Evolutionary conservation across 331 rosid species (phyloP).

Genomic region (Quercus lobata): DNA sequence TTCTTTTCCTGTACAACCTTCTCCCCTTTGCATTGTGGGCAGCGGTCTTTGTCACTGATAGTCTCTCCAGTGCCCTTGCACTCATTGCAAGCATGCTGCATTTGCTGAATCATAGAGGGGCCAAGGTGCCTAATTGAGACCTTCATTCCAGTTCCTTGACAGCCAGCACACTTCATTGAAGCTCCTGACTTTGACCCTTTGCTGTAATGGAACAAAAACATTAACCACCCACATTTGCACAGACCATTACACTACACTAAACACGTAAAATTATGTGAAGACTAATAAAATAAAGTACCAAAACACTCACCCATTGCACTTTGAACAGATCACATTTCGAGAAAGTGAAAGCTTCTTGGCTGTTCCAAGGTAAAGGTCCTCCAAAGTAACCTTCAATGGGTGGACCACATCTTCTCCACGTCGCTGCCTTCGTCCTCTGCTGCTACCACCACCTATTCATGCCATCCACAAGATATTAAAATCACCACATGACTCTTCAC

Average conservation of each 20-base stretch:
- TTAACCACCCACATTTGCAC: not conserved
- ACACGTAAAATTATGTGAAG: not conserved
- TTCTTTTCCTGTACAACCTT: slow-evolving; percentile 84
- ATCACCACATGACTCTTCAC: not conserved
- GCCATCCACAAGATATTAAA: not conserved
- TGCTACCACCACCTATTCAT: slow-evolving; percentile 66
- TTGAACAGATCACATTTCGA: slow-evolving; percentile 67
- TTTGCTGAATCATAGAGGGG: slow-evolving; percentile 80
- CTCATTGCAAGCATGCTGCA: slow-evolving; percentile 87
- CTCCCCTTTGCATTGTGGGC: slow-evolving; percentile 77
- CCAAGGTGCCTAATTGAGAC: slow-evolving; percentile 73
- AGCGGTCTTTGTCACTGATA: slow-evolving; percentile 68
- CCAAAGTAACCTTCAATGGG: slow-evolving; percentile 77
- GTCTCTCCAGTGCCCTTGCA: slow-evolving; percentile 94
- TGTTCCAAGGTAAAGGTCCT: slow-evolving; percentile 72
- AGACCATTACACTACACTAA: not conserved
- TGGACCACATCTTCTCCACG: slow-evolving; percentile 81
- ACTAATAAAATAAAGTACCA: not conserved
- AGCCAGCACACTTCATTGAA: slow-evolving; percentile 63
- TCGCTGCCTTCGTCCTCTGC: slow-evolving; percentile 77
- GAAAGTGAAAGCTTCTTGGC: slow-evolving; percentile 83
- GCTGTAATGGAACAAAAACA: slow-evolving; percentile 28
- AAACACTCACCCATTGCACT: slow-evolving; percentile 70
- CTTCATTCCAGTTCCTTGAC: slow-evolving; percentile 91
- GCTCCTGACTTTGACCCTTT: slow-evolving; percentile 91